Conservation (phyloP, 805 yeast genomes). For the Monosporozyma solicola region DNA sequence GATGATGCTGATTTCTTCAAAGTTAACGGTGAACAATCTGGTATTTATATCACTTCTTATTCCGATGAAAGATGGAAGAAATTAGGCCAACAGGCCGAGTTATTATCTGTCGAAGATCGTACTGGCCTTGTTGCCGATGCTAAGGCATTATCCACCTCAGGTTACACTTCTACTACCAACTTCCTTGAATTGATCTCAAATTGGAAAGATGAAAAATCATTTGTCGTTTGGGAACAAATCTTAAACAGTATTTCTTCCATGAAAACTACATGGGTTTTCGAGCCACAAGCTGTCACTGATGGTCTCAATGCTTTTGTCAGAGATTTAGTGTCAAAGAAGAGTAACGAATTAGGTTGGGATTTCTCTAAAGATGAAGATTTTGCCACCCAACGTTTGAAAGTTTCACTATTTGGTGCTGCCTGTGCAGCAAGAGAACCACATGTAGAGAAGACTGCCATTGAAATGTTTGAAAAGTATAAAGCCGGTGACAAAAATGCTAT, state of each 20-base stretch:
- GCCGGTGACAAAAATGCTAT: constrained; percentile 60
- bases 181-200: constrained; percentile 50
- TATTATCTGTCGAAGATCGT: constrained; percentile 66
- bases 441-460: constrained; percentile 39
- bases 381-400: constrained; percentile 57
- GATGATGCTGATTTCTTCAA: constrained; percentile 47
- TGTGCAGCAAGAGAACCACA: constrained; percentile 41
- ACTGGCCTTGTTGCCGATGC: constrained; percentile 79
- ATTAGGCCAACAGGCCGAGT: constrained; percentile 49
- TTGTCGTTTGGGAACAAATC: constrained; percentile 62
- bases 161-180: constrained; percentile 53
- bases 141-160: constrained; percentile 60
- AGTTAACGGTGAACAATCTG: constrained; percentile 64
- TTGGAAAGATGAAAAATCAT: constrained; percentile 52
- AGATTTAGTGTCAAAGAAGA: constrained; percentile 47
- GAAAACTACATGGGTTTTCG: constrained; percentile 48
- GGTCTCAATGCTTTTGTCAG: constrained; percentile 45
- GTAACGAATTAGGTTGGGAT: constrained; percentile 54
- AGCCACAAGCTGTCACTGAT: constrained; percentile 36
- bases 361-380: constrained; percentile 50
- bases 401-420: constrained; percentile 53
- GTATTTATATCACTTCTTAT: constrained; percentile 68
- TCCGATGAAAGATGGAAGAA: constrained; percentile 59
- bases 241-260: constrained; percentile 40
- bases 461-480: constrained; percentile 44